Evolutionary conservation across 2,329 filamentous ascomycete genomes (phyloP).

Genomic region (Cercospora sp.): DNA sequence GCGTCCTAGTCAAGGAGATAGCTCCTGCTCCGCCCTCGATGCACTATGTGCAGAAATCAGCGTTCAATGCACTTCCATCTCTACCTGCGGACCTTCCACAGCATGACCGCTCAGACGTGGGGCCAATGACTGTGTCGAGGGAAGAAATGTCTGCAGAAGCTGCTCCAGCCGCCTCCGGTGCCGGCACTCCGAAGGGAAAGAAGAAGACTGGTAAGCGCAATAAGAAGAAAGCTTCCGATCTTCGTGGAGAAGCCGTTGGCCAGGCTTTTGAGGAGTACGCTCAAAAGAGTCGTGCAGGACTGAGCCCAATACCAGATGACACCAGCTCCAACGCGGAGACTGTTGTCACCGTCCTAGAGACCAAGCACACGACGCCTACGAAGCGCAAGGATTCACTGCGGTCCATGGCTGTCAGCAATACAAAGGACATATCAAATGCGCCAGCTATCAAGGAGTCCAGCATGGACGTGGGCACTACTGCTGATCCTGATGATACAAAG

Average conservation of each 20-base stretch:
- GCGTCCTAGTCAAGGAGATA: background rate
- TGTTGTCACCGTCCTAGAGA: constrained; percentile 1
- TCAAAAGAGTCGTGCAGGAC: background rate
- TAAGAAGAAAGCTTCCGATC: constrained; percentile 20
- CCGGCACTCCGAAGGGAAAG: constrained; percentile 26
- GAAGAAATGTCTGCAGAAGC: constrained; percentile 16
- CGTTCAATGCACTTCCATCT: background rate
- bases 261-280: constrained; percentile 12
- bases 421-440: background rate
- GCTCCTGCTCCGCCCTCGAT: constrained; percentile 3
- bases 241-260: constrained; percentile 7
- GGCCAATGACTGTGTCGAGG: background rate
- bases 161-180: constrained; percentile 24
- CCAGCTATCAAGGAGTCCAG: background rate
- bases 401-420: background rate
- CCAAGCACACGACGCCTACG: constrained; percentile 1
- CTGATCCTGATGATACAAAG: background rate
- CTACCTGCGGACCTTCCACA: background rate
- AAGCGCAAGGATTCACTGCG: constrained; percentile 11
- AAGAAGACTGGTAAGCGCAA: constrained; percentile 19
- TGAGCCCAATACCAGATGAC: constrained; percentile 1
- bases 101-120: background rate
- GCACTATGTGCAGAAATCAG: constrained; percentile 13
- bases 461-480: background rate
- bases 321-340: constrained; percentile 6